Conservation (phyloP, 306 rosid species). For the Psophocarpus tetragonolobus region DNA sequence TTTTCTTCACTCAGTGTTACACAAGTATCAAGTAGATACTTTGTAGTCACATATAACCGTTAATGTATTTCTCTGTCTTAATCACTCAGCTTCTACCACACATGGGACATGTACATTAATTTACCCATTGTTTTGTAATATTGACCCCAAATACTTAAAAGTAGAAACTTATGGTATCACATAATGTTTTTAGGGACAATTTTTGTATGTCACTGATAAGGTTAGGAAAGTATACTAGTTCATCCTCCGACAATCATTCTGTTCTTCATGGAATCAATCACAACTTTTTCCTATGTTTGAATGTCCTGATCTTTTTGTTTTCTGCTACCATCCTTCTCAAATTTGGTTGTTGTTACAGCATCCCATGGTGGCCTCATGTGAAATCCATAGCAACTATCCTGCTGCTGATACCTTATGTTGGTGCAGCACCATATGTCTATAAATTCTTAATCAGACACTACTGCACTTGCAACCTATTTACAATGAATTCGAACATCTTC, state of each 20-base stretch:
- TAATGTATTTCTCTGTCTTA: background rate
- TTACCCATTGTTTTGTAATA: background rate
- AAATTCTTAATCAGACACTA: constrained; percentile 36
- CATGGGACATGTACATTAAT: background rate
- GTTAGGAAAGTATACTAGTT: background rate
- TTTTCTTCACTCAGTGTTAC: background rate
- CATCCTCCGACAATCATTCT: background rate
- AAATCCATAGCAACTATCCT: constrained; percentile 54
- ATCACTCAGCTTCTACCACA: background rate
- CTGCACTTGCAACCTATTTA: constrained; percentile 23
- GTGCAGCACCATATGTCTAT: constrained; percentile 51
- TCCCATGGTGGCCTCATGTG: constrained; percentile 56
- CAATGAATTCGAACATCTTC: constrained; percentile 24
- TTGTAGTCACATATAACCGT: background rate
- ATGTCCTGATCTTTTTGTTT: background rate
- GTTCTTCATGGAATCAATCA: background rate
- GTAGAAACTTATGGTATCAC: background rate
- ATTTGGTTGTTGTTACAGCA: constrained; percentile 45
- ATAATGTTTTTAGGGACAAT: background rate
- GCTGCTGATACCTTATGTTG: constrained; percentile 52
- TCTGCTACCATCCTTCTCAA: constrained; percentile 14
- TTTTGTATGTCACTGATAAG: background rate
- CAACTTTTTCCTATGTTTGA: background rate
- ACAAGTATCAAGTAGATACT: background rate
- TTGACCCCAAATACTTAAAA: background rate